Conservation (phyloP, 1,139 yeast genomes). For the Nakaseomyces nivariensis region DNA sequence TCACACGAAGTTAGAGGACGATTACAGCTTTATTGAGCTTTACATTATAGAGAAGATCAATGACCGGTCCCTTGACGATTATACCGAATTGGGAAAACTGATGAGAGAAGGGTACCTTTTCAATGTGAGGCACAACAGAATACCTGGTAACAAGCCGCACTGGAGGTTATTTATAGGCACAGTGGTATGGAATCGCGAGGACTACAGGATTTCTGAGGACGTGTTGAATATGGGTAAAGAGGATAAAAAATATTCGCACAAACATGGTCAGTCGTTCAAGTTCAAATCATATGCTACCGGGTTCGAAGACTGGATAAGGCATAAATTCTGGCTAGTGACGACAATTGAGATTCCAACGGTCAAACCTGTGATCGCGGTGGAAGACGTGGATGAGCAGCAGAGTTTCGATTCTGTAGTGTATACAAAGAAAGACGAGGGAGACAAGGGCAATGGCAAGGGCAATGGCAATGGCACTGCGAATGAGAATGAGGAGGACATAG, state of each 20-base stretch:
- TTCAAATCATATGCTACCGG: conserved; percentile 4
- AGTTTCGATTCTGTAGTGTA: not conserved
- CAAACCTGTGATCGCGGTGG: not conserved
- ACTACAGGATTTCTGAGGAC: not conserved
- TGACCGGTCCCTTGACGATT: conserved; percentile 1
- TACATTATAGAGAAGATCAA: conserved; percentile 2
- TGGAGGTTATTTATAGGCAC: conserved; percentile 14
- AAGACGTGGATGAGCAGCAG: not conserved
- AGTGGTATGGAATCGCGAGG: conserved; percentile 9
- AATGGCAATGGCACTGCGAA: not conserved
- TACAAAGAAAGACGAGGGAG: not conserved
- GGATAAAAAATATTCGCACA: conserved; percentile 1
- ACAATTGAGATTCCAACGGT: not conserved
- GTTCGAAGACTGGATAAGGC: conserved; percentile 17
- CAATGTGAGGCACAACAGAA: not conserved
- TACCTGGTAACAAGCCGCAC: not conserved
- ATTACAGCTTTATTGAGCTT: conserved; percentile 2
- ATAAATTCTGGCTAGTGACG: conserved; percentile 23
- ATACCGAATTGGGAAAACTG: conserved; percentile 6
- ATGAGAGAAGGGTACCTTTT: conserved; percentile 5
- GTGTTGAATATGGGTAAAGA: not conserved
- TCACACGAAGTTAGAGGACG: conserved; percentile 7
- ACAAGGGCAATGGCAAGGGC: not conserved
- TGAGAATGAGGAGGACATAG: not conserved
- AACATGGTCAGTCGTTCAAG: conserved; percentile 5